Conservation (phyloP, 495 filamentous ascomycete genomes). For the Cairneyella variabilis region DNA sequence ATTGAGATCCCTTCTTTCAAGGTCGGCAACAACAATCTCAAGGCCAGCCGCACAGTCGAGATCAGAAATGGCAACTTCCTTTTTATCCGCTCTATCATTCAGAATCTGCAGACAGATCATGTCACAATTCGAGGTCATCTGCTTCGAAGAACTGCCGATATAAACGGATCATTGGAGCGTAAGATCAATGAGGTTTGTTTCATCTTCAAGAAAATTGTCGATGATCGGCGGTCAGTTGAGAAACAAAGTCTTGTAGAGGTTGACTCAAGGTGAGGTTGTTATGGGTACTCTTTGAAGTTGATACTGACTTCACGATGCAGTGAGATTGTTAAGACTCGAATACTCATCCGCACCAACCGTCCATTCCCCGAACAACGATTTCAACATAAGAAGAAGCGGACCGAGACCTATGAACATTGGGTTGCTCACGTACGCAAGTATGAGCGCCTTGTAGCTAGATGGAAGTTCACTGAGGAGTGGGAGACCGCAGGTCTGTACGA, state of each 20-base stretch:
- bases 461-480: no score
- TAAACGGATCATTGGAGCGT: conserved; percentile 35
- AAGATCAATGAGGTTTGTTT: conserved; percentile 53
- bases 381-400: neutral
- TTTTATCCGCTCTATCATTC: conserved; percentile 33
- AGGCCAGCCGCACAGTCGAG: conserved; percentile 7
- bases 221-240: conserved; percentile 32
- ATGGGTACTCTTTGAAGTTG: no score
- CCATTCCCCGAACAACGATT: conserved; percentile 27
- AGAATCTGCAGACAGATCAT: conserved; percentile 22
- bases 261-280: conserved; percentile 3
- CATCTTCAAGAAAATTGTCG: conserved; percentile 39
- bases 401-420: no score
- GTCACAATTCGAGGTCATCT: conserved; percentile 37
- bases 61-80: conserved; percentile 31
- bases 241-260: conserved; percentile 45
- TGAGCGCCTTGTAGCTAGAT: no score
- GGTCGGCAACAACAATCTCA: neutral
- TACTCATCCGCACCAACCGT: conserved; percentile 49
- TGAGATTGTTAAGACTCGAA: conserved; percentile 23
- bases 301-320: no score
- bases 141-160: conserved; percentile 31
- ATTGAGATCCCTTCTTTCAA: neutral
- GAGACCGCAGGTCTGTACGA: no score
- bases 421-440: no score